A percentile compares a stretch with the other conserved stretches of the same genome.
These are phyloP conservation scores for Fusarium sp. DNA, from an alignment of 2,329 filamentous ascomycete genomes.

Conservation along the genomic window DNA sequence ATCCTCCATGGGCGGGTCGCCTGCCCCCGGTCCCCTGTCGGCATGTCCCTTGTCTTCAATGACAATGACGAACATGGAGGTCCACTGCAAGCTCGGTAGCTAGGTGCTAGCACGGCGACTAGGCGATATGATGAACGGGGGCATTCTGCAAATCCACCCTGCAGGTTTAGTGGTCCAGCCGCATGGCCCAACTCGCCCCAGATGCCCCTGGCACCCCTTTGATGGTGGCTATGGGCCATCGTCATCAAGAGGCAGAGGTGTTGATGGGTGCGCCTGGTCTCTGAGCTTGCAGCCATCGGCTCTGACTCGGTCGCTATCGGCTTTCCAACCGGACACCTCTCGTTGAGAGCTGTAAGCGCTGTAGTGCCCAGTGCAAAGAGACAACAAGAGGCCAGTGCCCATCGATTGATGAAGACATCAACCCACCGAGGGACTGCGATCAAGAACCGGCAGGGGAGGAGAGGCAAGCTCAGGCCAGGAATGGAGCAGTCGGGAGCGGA, in stretches of 20 bases:
- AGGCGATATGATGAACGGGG: slow-evolving; percentile 40
- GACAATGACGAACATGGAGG: slow-evolving; percentile 43
- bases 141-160: slow-evolving; percentile 35
- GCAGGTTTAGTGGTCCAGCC: slow-evolving; percentile 32
- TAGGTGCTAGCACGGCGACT: slow-evolving; percentile 36
- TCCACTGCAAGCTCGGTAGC: slow-evolving; percentile 43
- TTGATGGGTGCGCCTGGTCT: slow-evolving; percentile 7
- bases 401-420: neutral
- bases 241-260: slow-evolving; percentile 6
- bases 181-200: slow-evolving; percentile 30
- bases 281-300: slow-evolving; percentile 10
- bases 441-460: slow-evolving; percentile 15
- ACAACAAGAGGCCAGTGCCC: neutral
- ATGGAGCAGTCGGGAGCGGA: slow-evolving; percentile 28
- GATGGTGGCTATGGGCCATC: neutral
- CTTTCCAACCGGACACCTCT: neutral
- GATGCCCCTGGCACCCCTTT: slow-evolving; percentile 12
- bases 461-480: slow-evolving; percentile 24
- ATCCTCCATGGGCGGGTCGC: slow-evolving; percentile 17
- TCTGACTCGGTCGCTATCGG: slow-evolving; percentile 22
- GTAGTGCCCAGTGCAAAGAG: neutral
- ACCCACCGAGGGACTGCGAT: neutral
- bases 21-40: slow-evolving; percentile 18
- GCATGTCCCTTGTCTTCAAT: slow-evolving; percentile 32
- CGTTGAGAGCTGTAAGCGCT: neutral